Conservation (phyloP, 441 rosid genomes). For the Populus tomentosa region DNA sequence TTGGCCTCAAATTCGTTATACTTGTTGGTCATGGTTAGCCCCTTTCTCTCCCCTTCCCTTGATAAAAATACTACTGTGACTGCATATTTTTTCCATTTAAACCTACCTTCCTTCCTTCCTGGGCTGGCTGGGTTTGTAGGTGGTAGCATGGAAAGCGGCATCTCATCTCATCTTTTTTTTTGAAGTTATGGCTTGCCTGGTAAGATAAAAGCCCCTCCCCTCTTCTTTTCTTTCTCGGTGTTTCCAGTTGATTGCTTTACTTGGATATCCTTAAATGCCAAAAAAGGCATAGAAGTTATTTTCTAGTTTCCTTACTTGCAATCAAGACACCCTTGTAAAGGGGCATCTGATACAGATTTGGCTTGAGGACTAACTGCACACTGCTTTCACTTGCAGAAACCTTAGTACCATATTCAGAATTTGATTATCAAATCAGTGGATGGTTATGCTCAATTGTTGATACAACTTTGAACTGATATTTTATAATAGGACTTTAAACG, state of each 20-base stretch:
- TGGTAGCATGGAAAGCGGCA: conserved; percentile 29
- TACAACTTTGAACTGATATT: not conserved
- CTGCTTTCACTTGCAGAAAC: not conserved
- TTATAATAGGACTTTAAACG: not conserved
- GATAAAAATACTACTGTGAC: not conserved
- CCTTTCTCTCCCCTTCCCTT: not conserved
- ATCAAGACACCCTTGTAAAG: not conserved
- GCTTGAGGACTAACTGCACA: not conserved
- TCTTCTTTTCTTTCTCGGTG: not conserved
- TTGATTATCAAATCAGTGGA: not conserved
- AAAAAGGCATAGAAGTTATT: not conserved
- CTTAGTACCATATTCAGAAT: not conserved
- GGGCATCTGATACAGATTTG: not conserved
- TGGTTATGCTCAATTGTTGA: not conserved
- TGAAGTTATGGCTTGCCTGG: conserved; percentile 7
- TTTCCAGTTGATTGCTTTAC: not conserved
- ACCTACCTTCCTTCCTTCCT: not conserved
- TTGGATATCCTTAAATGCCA: not conserved
- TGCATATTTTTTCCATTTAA: not conserved
- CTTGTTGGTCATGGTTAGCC: conserved; percentile 42
- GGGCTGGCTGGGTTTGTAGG: not conserved
- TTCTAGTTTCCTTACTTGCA: not conserved
- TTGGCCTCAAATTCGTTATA: conserved; percentile 44
- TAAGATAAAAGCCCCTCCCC: conserved; percentile 9
- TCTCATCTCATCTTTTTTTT: conserved; percentile 3